Percentiles rank a stretch among this genome's conserved stretches.
Conservation (phyloP, 2,329 filamentous ascomycete genomes). For the Stachybotrys elegans region DNA sequence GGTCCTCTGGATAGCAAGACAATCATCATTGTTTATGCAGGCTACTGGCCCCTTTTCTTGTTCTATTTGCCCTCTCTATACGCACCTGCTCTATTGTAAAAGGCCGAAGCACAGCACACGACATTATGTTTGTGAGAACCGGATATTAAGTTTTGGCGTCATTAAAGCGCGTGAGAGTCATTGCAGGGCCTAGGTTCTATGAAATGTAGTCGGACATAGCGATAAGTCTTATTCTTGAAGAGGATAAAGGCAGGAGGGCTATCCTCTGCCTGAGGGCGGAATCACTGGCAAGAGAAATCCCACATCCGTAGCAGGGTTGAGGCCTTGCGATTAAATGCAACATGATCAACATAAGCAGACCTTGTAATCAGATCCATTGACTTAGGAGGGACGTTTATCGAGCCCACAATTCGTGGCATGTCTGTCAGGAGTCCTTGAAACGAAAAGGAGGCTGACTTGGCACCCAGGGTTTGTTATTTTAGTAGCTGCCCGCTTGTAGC, state of each 20-base stretch:
- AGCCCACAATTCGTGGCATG: too few relatives aligned
- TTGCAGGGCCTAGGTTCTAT: conserved; percentile 15
- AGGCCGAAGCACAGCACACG: too few relatives aligned
- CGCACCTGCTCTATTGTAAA: too few relatives aligned
- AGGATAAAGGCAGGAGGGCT: conserved; percentile 20
- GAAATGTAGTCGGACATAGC: conserved; percentile 26
- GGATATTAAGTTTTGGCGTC: conserved; percentile 18
- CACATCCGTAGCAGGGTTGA: too few relatives aligned
- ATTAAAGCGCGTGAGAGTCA: conserved; percentile 19
- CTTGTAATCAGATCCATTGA: not conserved
- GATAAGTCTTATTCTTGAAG: conserved; percentile 20
- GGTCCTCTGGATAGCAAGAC: too few relatives aligned
- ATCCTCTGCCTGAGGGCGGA: conserved; percentile 8
- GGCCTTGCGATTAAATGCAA: too few relatives aligned
- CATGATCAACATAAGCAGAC: not conserved
- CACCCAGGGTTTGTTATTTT: not conserved
- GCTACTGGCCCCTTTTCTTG: too few relatives aligned
- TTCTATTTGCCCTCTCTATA: too few relatives aligned
- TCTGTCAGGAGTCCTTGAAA: too few relatives aligned
- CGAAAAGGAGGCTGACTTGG: too few relatives aligned
- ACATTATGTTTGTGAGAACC: conserved; percentile 33
- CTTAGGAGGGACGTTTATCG: too few relatives aligned
- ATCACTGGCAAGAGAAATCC: conserved; percentile 16
- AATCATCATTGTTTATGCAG: too few relatives aligned
- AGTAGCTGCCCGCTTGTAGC: not conserved